Percentiles rank a stretch among this genome's conserved stretches.
Evolutionary conservation across 139 green algal species (phyloP).

Genomic region (Ostreobium quekettii): DNA sequence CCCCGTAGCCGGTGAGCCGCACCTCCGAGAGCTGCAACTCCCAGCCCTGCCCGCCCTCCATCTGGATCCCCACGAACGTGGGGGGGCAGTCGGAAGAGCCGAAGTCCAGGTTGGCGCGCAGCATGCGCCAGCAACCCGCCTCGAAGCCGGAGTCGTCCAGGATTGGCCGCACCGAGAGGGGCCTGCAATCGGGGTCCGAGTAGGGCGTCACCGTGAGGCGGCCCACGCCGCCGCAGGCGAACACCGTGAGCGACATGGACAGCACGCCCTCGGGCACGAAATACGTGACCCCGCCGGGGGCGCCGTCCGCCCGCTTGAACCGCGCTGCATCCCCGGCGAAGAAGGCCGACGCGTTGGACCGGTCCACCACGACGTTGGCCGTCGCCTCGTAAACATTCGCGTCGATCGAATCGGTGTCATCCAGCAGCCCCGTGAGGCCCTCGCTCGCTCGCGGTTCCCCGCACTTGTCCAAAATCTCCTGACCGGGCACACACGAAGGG

Average conservation of each 20-base stretch:
- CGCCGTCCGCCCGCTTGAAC: not conserved
- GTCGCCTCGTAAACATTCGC: not conserved
- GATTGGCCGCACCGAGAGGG: not conserved
- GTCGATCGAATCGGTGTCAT: not conserved
- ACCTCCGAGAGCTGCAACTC: slow-evolving; percentile 4
- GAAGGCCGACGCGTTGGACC: not conserved
- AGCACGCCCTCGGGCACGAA: not conserved
- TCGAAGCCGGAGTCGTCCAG: not conserved
- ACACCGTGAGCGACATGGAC: slow-evolving; percentile 1
- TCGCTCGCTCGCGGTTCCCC: not conserved
- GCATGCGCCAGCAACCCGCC: slow-evolving; percentile 1
- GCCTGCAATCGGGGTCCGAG: slow-evolving; percentile 6
- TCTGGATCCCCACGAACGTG: slow-evolving; percentile 2
- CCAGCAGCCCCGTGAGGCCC: not conserved
- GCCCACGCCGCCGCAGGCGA: not conserved
- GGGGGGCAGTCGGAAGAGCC: not conserved
- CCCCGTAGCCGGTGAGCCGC: not conserved
- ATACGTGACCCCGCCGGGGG: slow-evolving; percentile 1
- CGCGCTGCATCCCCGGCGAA: not conserved
- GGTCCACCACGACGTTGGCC: not conserved
- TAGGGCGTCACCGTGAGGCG: not conserved
- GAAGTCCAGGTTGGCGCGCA: not conserved
- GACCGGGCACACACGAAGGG: not conserved
- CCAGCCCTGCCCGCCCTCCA: not conserved
- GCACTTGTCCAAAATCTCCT: not conserved